Evolutionary conservation across 1,284 basidiomycete species (phyloP).

Genomic region (Dichomitus squalens): DNA sequence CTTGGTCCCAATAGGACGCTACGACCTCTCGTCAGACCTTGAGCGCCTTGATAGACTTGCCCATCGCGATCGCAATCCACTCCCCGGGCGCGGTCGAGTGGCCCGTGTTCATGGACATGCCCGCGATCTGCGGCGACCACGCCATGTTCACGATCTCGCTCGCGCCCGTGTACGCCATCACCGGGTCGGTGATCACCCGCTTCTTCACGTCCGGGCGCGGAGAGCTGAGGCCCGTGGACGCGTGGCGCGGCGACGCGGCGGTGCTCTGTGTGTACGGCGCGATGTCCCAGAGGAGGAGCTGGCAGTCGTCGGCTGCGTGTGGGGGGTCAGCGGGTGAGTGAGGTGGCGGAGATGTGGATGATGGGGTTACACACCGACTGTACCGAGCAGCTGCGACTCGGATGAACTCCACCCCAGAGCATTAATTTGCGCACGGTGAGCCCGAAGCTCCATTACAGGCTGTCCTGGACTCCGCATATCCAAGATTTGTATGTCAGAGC

Average conservation of each 20-base stretch:
- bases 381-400: conserved; percentile 81
- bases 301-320: conserved; percentile 83
- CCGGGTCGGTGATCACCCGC: conserved; percentile 69
- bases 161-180: conserved; percentile 82
- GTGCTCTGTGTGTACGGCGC: conserved; percentile 57
- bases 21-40: too few species aligned
- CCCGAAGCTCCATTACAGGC: conserved; percentile 88
- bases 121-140: conserved; percentile 81
- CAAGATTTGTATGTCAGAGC: conserved; percentile 83
- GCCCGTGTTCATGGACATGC: conserved; percentile 72
- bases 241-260: conserved; percentile 60
- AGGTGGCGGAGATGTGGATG: neutral
- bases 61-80: conserved; percentile 89
- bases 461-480: conserved; percentile 95
- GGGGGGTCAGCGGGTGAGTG: neutral
- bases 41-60: conserved; percentile 80
- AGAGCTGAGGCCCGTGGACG: conserved; percentile 70
- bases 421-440: conserved; percentile 77
- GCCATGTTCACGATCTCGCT: conserved; percentile 86
- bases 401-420: conserved; percentile 87
- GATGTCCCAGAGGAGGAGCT: conserved; percentile 89
- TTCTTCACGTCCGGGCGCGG: conserved; percentile 78
- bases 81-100: conserved; percentile 77
- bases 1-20: too few species aligned
- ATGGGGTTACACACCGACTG: conserved; percentile 63